Evolutionary conservation across 768 basidiomycete genomes (phyloP).

Genomic region (Lactarius deliciosus): DNA sequence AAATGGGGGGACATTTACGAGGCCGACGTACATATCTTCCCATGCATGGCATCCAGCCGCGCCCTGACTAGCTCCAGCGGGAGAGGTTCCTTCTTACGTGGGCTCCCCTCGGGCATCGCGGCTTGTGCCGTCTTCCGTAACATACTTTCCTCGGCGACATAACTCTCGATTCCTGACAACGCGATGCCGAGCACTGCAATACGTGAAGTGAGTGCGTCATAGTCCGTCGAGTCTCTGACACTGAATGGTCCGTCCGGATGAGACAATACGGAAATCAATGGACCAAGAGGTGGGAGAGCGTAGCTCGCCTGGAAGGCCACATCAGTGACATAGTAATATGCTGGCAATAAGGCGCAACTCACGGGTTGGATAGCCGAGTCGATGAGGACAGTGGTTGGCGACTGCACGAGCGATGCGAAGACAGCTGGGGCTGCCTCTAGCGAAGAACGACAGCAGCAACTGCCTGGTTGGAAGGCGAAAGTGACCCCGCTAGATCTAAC

Average conservation of each 20-base stretch:
- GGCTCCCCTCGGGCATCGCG: slow-evolving; percentile 28
- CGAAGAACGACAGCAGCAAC: slow-evolving; percentile 51
- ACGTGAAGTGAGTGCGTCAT: slow-evolving; percentile 55
- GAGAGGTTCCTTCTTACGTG: slow-evolving; percentile 39
- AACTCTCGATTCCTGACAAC: slow-evolving; percentile 56
- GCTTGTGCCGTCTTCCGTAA: slow-evolving; percentile 11
- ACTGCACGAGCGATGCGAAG: slow-evolving; percentile 58
- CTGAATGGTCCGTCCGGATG: slow-evolving; percentile 42
- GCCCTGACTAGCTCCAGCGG: slow-evolving; percentile 50
- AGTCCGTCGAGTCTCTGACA: slow-evolving; percentile 45
- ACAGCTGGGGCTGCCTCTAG: slow-evolving; percentile 48
- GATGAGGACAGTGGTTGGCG: slow-evolving; percentile 50
- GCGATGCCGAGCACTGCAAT: slow-evolving; percentile 59
- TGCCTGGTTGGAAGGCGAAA: slow-evolving; percentile 52
- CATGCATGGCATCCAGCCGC: slow-evolving; percentile 53
- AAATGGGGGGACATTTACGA: not conserved
- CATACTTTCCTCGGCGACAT: slow-evolving; percentile 48
- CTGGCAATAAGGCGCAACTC: slow-evolving; percentile 9
- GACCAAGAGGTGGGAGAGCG: slow-evolving; percentile 51
- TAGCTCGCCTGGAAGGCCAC: slow-evolving; percentile 32
- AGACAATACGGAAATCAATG: slow-evolving; percentile 51
- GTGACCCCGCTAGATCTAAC: slow-evolving; percentile 40
- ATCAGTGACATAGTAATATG: not conserved
- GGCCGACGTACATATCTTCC: slow-evolving; percentile 55
- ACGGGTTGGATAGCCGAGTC: slow-evolving; percentile 29